Conservation (phyloP, 2,329 filamentous ascomycete species). For the Shiraia bambusicola region DNA sequence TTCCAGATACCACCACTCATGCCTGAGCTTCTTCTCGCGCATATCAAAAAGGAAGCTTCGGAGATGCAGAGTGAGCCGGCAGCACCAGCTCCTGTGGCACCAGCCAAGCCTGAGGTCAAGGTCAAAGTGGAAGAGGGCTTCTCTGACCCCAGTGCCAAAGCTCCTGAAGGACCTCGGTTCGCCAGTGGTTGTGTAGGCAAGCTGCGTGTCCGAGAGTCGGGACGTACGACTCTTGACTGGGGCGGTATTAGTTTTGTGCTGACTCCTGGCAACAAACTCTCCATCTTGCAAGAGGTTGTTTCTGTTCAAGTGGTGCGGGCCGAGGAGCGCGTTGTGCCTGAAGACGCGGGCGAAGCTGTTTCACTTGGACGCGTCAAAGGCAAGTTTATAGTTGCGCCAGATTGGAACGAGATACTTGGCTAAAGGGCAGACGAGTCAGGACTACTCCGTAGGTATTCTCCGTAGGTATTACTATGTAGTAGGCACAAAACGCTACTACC, state of each 20-base stretch:
- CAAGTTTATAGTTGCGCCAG: conserved; percentile 64
- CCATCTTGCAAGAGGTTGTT: conserved; percentile 63
- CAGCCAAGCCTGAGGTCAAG: conserved; percentile 20
- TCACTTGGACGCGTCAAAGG: conserved; percentile 64
- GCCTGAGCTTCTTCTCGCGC: conserved; percentile 54
- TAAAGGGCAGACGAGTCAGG: conserved; percentile 4
- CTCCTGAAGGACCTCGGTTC: conserved; percentile 38
- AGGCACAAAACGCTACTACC: too few species aligned
- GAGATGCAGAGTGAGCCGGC: conserved; percentile 12
- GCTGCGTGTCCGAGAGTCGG: conserved; percentile 62
- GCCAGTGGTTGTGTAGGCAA: conserved; percentile 61
- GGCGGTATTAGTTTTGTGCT: conserved; percentile 62
- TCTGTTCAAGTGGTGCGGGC: conserved; percentile 31
- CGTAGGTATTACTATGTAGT: too few species aligned
- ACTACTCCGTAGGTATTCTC: too few species aligned
- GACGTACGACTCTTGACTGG: conserved; percentile 63
- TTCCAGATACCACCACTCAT: conserved; percentile 66
- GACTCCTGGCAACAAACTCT: conserved; percentile 56
- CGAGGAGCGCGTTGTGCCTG: conserved; percentile 38
- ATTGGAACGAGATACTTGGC: conserved; percentile 58
- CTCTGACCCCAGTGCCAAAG: conserved; percentile 16
- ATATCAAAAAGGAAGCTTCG: conserved; percentile 33
- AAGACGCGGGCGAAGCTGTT: conserved; percentile 50
- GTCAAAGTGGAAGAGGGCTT: conserved; percentile 38
- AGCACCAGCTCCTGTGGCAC: conserved; percentile 10